phyloP scores from a whole-genome alignment of 2,329 filamentous ascomycete species.

The Aspergillus chevalieri region DNA sequence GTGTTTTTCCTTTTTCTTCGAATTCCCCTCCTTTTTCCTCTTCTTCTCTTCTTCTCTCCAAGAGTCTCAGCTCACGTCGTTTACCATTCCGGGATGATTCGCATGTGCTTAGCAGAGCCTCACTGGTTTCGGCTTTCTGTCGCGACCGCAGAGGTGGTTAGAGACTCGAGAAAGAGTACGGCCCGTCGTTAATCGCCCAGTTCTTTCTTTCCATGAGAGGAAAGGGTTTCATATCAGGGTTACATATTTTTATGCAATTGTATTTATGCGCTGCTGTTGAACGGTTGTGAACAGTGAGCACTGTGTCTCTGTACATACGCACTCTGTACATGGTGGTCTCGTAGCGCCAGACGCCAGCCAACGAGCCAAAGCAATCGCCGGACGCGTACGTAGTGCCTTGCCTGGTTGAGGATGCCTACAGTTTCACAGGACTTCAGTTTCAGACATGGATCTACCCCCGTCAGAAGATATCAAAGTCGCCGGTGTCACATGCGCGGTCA shows the following conservation, averaged over 20 bases:
- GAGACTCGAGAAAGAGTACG: constrained; percentile 36
- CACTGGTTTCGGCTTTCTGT: constrained; percentile 43
- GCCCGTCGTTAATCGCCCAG: constrained; percentile 48
- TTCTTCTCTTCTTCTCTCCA: constrained; percentile 21
- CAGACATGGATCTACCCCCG: no score
- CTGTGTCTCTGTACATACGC: background rate
- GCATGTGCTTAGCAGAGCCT: constrained; percentile 33
- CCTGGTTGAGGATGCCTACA: no score
- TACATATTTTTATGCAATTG: constrained; percentile 23
- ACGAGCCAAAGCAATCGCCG: no score
- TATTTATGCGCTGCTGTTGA: background rate
- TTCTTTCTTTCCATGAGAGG: constrained; percentile 40
- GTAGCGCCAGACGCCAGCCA: no score
- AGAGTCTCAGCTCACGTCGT: constrained; percentile 37
- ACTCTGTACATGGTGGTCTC: no score
- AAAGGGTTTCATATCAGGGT: constrained; percentile 48
- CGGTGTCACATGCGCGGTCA: no score
- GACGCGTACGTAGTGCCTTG: no score
- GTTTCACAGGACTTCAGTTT: no score
- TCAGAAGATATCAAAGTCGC: no score
- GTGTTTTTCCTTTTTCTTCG: constrained; percentile 15
- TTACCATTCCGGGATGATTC: constrained; percentile 33
- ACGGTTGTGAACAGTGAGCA: background rate
- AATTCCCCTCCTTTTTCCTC: constrained; percentile 9
- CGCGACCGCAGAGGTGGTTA: constrained; percentile 33